Base-by-base conservation (phyloP, 495 filamentous ascomycete genomes). In the Corynascus novoguineensis region DNA sequence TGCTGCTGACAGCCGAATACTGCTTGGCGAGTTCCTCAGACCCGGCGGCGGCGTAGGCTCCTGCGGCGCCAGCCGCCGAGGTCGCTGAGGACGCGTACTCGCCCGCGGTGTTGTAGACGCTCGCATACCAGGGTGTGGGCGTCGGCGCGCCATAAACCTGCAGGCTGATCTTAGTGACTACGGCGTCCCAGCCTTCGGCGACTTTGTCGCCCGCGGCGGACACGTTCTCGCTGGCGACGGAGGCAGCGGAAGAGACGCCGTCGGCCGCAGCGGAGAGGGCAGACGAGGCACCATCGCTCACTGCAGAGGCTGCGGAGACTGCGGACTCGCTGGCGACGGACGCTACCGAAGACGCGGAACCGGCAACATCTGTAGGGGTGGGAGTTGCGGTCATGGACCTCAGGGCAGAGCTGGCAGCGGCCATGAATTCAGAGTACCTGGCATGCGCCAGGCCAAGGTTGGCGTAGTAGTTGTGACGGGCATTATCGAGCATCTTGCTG, bases 381-480 rank as follows among this genome's bases (percentile, higher is more conserved):
- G 78, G 76, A 24, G 76, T 75, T 5, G 74, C 75, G 0, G 73
- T 75, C 38, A 81, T 57, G 31, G 76, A 79, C 58, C 71, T 78
- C 17, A 84, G 68, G 21, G 81, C 85, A 4, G 77, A 75, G 21
- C 84, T 87, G 22, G 86, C 88, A 9, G 86, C 82, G 12, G 75
- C 76, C 7, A 91, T 57, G 61, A 92, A 90, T 27, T 85, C 83
- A 10, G 86, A 82, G 62, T 90, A 92, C 19, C 83, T 81, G 41
- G 84, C 87, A 64, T 93, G 86, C 3, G 89, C 89, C 21, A 89
- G 60, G 15, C 89, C 89, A 51, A 92, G 60, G 10, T 82, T 86
- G 53, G 89, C 85, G 60, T 90, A 90, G 67, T 91, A 93, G 60
- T 84, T 85, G 51, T 83, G 75, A 58, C 81, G 83, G 27, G 85